A percentile compares a stretch with the other conserved stretches of the same genome.
Evolutionary conservation across 441 rosid genomes (phyloP).

Genomic region (Melastoma candidum): DNA sequence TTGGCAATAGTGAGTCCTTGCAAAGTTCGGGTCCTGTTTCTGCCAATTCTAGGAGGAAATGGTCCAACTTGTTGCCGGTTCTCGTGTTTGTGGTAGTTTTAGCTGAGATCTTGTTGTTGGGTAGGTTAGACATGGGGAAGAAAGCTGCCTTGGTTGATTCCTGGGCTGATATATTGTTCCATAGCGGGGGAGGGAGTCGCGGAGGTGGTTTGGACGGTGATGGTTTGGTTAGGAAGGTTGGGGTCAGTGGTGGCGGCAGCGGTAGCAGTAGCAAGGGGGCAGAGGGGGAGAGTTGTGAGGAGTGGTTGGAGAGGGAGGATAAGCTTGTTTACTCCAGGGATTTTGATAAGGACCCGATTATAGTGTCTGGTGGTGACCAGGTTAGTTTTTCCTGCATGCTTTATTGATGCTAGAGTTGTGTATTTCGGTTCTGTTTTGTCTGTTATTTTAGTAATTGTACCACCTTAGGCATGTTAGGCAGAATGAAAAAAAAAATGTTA

Average conservation of each 20-base stretch:
- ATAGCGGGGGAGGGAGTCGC: slow-evolving; percentile 10
- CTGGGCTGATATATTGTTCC: slow-evolving; percentile 38
- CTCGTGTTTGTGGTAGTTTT: slow-evolving; percentile 58
- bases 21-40: too few relatives aligned
- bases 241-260: slow-evolving; percentile 6
- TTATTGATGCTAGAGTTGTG: not conserved
- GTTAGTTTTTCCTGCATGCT: slow-evolving; percentile 22
- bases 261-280: not conserved
- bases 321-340: slow-evolving; percentile 45
- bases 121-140: slow-evolving; percentile 71
- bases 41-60: slow-evolving; percentile 28
- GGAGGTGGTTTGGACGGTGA: slow-evolving; percentile 7
- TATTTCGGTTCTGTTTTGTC: not conserved
- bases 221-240: slow-evolving; percentile 6
- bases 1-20: too few relatives aligned
- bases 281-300: slow-evolving; percentile 41
- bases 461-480: too few relatives aligned
- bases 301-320: slow-evolving; percentile 76
- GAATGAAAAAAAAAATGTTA: too few relatives aligned
- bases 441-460: too few relatives aligned
- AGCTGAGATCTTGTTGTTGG: slow-evolving; percentile 73
- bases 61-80: slow-evolving; percentile 45
- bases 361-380: slow-evolving; percentile 45
- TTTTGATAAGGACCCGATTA: slow-evolving; percentile 57
- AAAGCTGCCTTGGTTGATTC: slow-evolving; percentile 56